Evolutionary conservation across 192 early-diverging fungal species (phyloP).

Genomic region (Entomortierella parvispora): DNA sequence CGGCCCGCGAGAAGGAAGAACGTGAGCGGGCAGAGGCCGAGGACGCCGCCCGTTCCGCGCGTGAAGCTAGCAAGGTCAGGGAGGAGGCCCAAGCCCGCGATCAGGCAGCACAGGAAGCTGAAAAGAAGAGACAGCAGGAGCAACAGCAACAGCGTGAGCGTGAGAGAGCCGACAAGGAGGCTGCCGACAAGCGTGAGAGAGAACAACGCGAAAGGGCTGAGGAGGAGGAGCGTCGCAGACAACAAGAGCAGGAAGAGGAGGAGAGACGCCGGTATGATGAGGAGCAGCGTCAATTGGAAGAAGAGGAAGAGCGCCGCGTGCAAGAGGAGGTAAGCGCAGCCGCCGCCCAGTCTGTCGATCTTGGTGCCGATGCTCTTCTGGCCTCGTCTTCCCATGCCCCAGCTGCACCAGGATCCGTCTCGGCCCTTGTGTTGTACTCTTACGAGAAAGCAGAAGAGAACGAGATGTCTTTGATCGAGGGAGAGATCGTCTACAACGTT

Average conservation of each 20-base stretch:
- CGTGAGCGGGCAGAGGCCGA: slow-evolving; percentile 39
- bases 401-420: slow-evolving; percentile 28
- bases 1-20: slow-evolving; percentile 52
- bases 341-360: slow-evolving; percentile 9
- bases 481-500: slow-evolving; percentile 82
- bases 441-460: slow-evolving; percentile 85
- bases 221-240: slow-evolving; percentile 24
- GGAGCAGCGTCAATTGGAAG: slow-evolving; percentile 33
- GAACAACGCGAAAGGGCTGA: slow-evolving; percentile 21
- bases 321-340: slow-evolving; percentile 25
- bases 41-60: slow-evolving; percentile 32
- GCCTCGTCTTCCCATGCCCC: slow-evolving; percentile 26
- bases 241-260: slow-evolving; percentile 36
- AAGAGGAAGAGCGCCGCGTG: slow-evolving; percentile 20
- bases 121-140: slow-evolving; percentile 41
- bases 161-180: slow-evolving; percentile 46
- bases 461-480: slow-evolving; percentile 87
- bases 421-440: slow-evolving; percentile 78
- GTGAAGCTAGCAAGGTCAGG: slow-evolving; percentile 21
- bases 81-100: slow-evolving; percentile 23
- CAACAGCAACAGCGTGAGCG: slow-evolving; percentile 33
- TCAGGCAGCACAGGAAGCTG: slow-evolving; percentile 20
- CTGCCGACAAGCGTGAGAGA: slow-evolving; percentile 11
- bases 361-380: slow-evolving; percentile 23
- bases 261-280: slow-evolving; percentile 52